phyloP scores from a whole-genome alignment of 163 green algal genomes.

The Scenedesmus sp. region DNA sequence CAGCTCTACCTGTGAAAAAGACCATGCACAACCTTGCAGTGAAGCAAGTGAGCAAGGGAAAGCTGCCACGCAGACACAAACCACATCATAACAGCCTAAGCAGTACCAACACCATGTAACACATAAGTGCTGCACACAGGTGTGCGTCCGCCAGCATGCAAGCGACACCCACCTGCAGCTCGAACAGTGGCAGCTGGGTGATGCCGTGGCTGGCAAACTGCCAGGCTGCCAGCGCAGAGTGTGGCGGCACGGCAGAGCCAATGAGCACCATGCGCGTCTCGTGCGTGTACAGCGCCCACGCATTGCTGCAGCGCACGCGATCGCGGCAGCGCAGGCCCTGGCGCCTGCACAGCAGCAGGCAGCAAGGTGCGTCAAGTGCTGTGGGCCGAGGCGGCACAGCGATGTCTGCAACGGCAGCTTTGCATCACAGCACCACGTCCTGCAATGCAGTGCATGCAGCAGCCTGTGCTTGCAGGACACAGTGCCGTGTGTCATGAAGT shows the following conservation, averaged over 20 bases:
- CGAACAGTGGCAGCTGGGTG: conserved; percentile 45
- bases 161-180: conserved; percentile 30
- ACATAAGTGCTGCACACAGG: background rate
- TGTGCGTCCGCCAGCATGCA: background rate
- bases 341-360: conserved; percentile 19
- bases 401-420: background rate
- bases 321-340: conserved; percentile 51
- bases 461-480: too few relatives aligned
- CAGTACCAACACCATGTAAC: background rate
- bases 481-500: too few relatives aligned
- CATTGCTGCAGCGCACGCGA: conserved; percentile 32
- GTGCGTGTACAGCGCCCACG: conserved; percentile 67
- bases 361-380: background rate
- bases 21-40: background rate
- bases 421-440: too few relatives aligned
- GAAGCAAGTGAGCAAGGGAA: background rate
- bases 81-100: background rate
- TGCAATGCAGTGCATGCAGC: too few relatives aligned
- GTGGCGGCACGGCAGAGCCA: background rate
- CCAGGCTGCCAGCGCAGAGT: conserved; percentile 23
- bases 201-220: conserved; percentile 52
- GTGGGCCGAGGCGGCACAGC: background rate
- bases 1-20: background rate
- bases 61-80: too few relatives aligned
- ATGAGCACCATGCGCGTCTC: conserved; percentile 70